Conservation (phyloP, 169 alveolate genomes). For the Cryptosporidium viatorum region DNA sequence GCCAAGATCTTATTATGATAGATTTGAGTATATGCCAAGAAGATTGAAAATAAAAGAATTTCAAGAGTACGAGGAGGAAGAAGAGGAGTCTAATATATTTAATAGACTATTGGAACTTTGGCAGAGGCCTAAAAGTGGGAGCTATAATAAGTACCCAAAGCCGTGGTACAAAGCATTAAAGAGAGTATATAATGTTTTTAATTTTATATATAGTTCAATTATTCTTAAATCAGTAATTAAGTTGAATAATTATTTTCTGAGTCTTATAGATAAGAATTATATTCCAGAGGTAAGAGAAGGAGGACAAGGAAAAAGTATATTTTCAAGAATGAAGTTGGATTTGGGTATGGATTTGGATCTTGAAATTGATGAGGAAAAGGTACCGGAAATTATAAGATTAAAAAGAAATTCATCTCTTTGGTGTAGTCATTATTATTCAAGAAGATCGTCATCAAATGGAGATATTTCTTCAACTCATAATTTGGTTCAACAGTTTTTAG, state of each 20-base stretch:
- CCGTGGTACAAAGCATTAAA: conserved; percentile 34
- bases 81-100: neutral
- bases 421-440: conserved; percentile 65
- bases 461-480: conserved; percentile 49
- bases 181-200: neutral
- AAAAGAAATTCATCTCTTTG: conserved; percentile 53
- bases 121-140: conserved; percentile 30
- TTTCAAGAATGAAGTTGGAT: neutral
- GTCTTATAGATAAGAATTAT: neutral
- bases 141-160: conserved; percentile 36
- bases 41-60: neutral
- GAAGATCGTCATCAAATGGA: conserved; percentile 52
- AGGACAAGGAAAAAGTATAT: neutral
- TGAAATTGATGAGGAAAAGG: neutral
- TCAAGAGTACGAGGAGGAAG: neutral
- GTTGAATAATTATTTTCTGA: neutral
- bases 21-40: neutral
- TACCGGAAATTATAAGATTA: conserved; percentile 16
- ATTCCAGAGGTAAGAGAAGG: neutral
- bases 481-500: conserved; percentile 39
- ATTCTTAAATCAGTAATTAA: neutral
- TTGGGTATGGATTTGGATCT: neutral
- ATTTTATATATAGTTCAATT: neutral
- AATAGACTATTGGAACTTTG: conserved; percentile 26
- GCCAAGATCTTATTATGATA: conserved; percentile 44